phyloP scores from a whole-genome alignment of 805 yeast species.

The Millerago galiae region DNA sequence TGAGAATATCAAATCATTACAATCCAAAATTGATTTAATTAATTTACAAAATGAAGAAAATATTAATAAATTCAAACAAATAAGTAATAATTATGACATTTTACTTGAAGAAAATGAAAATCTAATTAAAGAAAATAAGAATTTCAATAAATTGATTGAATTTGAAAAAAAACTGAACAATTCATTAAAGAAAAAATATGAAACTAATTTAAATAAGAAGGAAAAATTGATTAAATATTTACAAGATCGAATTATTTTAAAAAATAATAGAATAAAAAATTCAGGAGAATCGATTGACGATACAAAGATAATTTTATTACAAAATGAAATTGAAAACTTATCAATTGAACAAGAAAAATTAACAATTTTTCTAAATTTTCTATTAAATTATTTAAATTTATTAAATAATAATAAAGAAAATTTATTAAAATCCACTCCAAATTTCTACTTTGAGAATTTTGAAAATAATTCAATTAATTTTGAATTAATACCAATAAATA shows the following conservation, averaged over 20 bases:
- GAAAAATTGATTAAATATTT: conserved; percentile 12
- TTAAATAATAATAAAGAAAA: conserved; percentile 1
- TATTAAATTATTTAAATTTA: conserved; percentile 5
- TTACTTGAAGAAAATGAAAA: neutral
- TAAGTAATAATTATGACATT: conserved; percentile 5
- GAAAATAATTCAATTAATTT: conserved; percentile 3
- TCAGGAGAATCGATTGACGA: conserved; percentile 3
- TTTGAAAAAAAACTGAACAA: conserved; percentile 7
- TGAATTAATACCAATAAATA: conserved; percentile 7
- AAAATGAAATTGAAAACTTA: conserved; percentile 4
- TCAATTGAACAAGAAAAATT: conserved; percentile 19
- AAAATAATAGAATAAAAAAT: conserved; percentile 9
- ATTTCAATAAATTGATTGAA: neutral
- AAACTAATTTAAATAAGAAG: conserved; percentile 18
- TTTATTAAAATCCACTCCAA: conserved; percentile 4
- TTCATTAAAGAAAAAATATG: conserved; percentile 14
- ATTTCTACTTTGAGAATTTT: conserved; percentile 5
- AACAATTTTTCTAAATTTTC: conserved; percentile 7
- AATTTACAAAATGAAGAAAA: neutral
- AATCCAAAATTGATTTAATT: neutral
- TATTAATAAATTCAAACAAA: neutral
- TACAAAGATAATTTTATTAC: neutral
- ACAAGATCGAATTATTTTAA: conserved; percentile 13
- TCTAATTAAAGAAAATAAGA: neutral
- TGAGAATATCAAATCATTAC: neutral